Evolutionary conservation across 352 stramenopile genomes (phyloP).

Genomic region (Globisporangium cederbergense): DNA sequence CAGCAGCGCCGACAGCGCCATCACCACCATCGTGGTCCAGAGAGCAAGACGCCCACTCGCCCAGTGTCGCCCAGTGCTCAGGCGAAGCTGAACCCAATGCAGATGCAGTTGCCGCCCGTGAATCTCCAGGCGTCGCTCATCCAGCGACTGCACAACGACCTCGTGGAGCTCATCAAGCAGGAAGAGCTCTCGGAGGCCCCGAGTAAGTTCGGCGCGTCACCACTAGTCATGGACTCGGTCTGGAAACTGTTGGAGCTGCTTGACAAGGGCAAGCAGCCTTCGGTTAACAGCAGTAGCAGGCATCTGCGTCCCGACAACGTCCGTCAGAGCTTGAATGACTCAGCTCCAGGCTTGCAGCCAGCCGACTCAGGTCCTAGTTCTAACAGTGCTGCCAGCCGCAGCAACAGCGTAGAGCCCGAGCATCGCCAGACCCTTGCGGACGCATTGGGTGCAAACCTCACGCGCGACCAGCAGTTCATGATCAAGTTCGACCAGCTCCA

Average conservation of each 20-base stretch:
- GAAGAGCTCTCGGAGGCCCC: constrained; percentile 20
- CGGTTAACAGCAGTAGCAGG: not conserved
- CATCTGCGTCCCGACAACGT: not conserved
- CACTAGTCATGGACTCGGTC: constrained; percentile 13
- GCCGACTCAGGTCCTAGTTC: not conserved
- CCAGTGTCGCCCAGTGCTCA: not conserved
- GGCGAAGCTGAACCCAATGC: not conserved
- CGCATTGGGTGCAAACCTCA: constrained; percentile 24
- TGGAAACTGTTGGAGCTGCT: constrained; percentile 36
- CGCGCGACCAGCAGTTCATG: constrained; percentile 53
- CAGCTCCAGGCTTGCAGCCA: not conserved
- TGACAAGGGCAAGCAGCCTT: constrained; percentile 22
- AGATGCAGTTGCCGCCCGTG: constrained; percentile 1
- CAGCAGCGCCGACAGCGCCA: constrained; percentile 14
- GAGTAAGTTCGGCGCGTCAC: constrained; percentile 15
- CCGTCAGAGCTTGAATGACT: not conserved
- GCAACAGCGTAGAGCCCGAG: constrained; percentile 2
- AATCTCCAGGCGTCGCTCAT: constrained; percentile 21
- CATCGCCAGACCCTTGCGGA: constrained; percentile 9
- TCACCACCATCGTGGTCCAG: not conserved
- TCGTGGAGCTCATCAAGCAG: constrained; percentile 55
- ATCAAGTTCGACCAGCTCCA: constrained; percentile 69
- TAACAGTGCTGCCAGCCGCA: not conserved
- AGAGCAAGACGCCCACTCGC: not conserved
- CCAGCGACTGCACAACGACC: constrained; percentile 40